Base-by-base conservation (phyloP, 2,329 filamentous ascomycete species). In the Ophiostoma angusticollis region DNA sequence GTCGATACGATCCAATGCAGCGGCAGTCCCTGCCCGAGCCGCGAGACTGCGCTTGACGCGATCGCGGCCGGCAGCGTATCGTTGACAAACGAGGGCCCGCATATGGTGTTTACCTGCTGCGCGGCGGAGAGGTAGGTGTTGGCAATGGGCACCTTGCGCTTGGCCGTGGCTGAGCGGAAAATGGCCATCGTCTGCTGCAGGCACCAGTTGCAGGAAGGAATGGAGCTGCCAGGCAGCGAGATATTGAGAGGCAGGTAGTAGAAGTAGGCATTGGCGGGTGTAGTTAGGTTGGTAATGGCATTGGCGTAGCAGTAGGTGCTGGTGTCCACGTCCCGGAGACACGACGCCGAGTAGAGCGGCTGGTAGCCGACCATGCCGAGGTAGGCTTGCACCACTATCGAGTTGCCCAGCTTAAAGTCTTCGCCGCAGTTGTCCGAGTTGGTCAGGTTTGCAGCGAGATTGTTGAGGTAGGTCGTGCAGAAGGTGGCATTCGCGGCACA, bases 191-290 rank as follows among this genome's bases (percentile, higher is more conserved):
- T 89, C 44, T 83, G 67, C 52, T 78, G 68, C 31, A 91, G 66
- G 56, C 91, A 96, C 29, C 63, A 62, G 49, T 73, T 78, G 63
- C 91, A 98, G 1, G 70, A 74, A 1, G 86, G 84, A n/a, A 68
- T 65, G 19, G 78, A 73, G 17, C 70, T 70, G 12, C 64, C 67
- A 0, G 84, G 83, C 11, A 95, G 62, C 1, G 67, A 58, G 29
- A 78, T 69, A 43, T 91, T 91, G 40, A 93, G 69, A 0, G 87
- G 84, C 3, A 96, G 65, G 52, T 81, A 89, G 62, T 95, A 98
- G 25, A 91, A 70, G 53, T 87, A 89, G 24, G 75, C 71, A 55
- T 91, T 80, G 23, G 76, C 73, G 0, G 81, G 67, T 8, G 73
- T 79, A 17, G 74, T 72, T 6, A 63, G 56, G 59, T 94, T 93